Evolutionary conservation across 2,329 filamentous ascomycete species (phyloP).

Genomic region (Elsinoe necatrix): DNA sequence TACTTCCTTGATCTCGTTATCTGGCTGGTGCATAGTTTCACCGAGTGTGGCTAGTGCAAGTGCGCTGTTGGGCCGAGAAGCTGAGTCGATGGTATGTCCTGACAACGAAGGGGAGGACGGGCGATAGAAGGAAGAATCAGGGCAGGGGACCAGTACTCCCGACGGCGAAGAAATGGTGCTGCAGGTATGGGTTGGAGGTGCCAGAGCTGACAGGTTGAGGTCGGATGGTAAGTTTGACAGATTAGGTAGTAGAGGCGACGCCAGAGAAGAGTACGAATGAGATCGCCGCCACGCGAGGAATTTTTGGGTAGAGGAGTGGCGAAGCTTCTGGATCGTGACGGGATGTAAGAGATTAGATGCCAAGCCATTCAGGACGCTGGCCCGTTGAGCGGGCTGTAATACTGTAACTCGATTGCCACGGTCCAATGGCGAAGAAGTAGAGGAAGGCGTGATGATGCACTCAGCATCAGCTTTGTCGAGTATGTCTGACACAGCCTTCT

Average conservation of each 20-base stretch:
- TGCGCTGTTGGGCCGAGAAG: background rate
- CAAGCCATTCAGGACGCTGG: constrained; percentile 62
- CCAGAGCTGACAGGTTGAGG: background rate
- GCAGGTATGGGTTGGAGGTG: constrained; percentile 15
- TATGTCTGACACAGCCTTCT: background rate
- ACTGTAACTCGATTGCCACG: background rate
- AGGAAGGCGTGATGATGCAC: background rate
- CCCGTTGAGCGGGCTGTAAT: background rate
- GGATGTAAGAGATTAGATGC: constrained; percentile 68
- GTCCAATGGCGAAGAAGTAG: background rate
- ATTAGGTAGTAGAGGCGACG: constrained; percentile 25
- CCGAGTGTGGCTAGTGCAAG: constrained; percentile 8
- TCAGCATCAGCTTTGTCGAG: background rate
- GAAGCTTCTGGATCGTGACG: constrained; percentile 70
- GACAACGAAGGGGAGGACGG: constrained; percentile 7
- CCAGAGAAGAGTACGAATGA: background rate
- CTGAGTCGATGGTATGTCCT: constrained; percentile 13
- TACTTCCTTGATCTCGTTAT: constrained; percentile 45
- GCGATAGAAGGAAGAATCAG: constrained; percentile 8
- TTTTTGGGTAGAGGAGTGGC: constrained; percentile 75
- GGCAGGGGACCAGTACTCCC: constrained; percentile 15
- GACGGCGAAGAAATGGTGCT: constrained; percentile 23
- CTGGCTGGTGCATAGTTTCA: background rate
- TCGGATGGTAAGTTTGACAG: constrained; percentile 7
- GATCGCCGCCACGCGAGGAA: constrained; percentile 58